Percentiles rank a stretch among this genome's conserved stretches.
phyloP scores from a whole-genome alignment of 192 early-diverging fungal genomes.

The Phlyctochytrium arcticum region DNA sequence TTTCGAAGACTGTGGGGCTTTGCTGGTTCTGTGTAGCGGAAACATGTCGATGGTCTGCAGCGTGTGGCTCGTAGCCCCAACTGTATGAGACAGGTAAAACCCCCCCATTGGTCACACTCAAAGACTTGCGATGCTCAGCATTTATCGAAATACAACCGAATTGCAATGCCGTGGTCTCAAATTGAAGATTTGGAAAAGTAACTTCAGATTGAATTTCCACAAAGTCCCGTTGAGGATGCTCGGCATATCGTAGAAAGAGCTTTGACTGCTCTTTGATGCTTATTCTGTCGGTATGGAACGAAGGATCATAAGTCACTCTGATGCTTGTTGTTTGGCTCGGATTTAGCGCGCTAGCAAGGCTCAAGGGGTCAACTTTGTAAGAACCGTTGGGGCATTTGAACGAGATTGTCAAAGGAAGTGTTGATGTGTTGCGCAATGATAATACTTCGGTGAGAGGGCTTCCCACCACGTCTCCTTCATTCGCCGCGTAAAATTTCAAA shows the following conservation, averaged over 20 bases:
- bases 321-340: conserved; percentile 31
- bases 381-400: conserved; percentile 42
- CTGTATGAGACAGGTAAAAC: conserved; percentile 45
- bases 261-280: conserved; percentile 46
- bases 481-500: conserved; percentile 44
- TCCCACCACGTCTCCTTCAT: conserved; percentile 42
- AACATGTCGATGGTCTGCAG: not conserved
- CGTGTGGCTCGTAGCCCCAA: conserved; percentile 42
- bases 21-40: not conserved
- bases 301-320: conserved; percentile 38
- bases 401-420: conserved; percentile 38
- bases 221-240: conserved; percentile 53
- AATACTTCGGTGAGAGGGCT: conserved; percentile 34
- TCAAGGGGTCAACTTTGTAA: conserved; percentile 31
- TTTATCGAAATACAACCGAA: conserved; percentile 53
- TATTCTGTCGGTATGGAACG: conserved; percentile 40
- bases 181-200: conserved; percentile 51
- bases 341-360: conserved; percentile 22
- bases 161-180: conserved; percentile 20
- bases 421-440: conserved; percentile 43
- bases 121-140: conserved; percentile 35
- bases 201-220: conserved; percentile 48
- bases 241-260: conserved; percentile 45
- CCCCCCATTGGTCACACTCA: conserved; percentile 44
- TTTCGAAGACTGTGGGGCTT: conserved; percentile 1